Evolutionary conservation across 352 stramenopile genomes (phyloP).

Genomic region (Plasmopara viticola): DNA sequence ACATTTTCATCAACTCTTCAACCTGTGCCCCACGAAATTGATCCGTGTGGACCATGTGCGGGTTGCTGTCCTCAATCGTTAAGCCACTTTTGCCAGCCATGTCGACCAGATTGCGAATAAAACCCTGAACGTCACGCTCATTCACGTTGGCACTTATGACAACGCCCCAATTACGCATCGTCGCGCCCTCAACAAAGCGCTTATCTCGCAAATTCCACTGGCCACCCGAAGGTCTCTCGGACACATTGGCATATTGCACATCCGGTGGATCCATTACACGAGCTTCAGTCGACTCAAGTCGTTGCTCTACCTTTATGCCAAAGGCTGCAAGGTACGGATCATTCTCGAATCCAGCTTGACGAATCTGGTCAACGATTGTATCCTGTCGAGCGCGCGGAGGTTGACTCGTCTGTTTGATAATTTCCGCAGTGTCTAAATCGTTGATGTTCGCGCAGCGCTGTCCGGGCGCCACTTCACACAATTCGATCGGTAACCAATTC

Average conservation of each 20-base stretch:
- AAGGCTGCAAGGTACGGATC: slow-evolving; percentile 60
- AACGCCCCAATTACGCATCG: slow-evolving; percentile 50
- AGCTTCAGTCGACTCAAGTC: slow-evolving; percentile 41
- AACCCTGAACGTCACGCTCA: slow-evolving; percentile 36
- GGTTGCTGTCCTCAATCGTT: slow-evolving; percentile 32
- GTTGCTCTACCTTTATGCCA: slow-evolving; percentile 48
- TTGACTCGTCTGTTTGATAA: slow-evolving; percentile 67
- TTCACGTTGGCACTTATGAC: slow-evolving; percentile 36
- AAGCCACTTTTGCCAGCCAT: slow-evolving; percentile 32
- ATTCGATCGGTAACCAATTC: slow-evolving; percentile 73
- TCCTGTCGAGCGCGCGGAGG: slow-evolving; percentile 37
- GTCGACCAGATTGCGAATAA: slow-evolving; percentile 36
- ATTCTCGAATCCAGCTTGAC: slow-evolving; percentile 58
- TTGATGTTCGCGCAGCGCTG: slow-evolving; percentile 73
- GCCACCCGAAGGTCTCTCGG: slow-evolving; percentile 48
- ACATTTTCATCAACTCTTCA: slow-evolving; percentile 58
- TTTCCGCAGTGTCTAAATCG: slow-evolving; percentile 74
- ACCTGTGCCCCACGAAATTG: slow-evolving; percentile 33
- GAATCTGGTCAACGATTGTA: slow-evolving; percentile 59
- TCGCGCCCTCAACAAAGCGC: slow-evolving; percentile 48
- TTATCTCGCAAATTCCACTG: slow-evolving; percentile 78
- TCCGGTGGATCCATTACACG: slow-evolving; percentile 52
- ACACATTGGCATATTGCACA: slow-evolving; percentile 56
- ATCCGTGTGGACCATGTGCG: slow-evolving; percentile 34
- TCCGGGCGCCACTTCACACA: slow-evolving; percentile 66